phyloP scores from a whole-genome alignment of 768 basidiomycete genomes.

The Leccinum imitatum region DNA sequence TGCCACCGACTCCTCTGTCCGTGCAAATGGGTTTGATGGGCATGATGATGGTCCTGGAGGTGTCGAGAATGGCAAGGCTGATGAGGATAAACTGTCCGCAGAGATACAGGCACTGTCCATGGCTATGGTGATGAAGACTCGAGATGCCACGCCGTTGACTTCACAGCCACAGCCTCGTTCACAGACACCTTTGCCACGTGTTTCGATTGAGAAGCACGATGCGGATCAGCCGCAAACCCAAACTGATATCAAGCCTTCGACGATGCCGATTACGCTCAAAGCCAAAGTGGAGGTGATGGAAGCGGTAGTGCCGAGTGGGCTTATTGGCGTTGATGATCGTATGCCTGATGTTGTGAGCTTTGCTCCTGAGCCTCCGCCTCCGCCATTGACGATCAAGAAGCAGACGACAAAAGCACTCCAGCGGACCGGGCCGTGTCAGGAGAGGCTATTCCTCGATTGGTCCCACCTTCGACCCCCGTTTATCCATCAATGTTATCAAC shows the following conservation, averaged over 20 bases:
- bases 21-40: constrained; percentile 3
- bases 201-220: neutral
- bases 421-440: neutral
- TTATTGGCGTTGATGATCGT: constrained; percentile 17
- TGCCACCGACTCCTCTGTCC: neutral
- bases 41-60: neutral
- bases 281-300: constrained; percentile 31
- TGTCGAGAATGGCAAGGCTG: neutral
- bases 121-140: neutral
- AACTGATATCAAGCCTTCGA: constrained; percentile 4
- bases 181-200: constrained; percentile 1
- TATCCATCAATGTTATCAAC: constrained; percentile 11
- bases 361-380: constrained; percentile 33
- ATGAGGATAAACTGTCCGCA: neutral
- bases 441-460: neutral
- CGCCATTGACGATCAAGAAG: constrained; percentile 27
- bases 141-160: neutral
- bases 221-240: constrained; percentile 11
- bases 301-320: constrained; percentile 19
- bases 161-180: neutral
- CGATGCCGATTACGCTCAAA: constrained; percentile 14
- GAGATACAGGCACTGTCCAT: neutral
- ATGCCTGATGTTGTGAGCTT: constrained; percentile 25
- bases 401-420: constrained; percentile 17
- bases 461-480: constrained; percentile 5